Conservation (phyloP, 2,329 filamentous ascomycete species). For the Teratosphaeria viscida region DNA sequence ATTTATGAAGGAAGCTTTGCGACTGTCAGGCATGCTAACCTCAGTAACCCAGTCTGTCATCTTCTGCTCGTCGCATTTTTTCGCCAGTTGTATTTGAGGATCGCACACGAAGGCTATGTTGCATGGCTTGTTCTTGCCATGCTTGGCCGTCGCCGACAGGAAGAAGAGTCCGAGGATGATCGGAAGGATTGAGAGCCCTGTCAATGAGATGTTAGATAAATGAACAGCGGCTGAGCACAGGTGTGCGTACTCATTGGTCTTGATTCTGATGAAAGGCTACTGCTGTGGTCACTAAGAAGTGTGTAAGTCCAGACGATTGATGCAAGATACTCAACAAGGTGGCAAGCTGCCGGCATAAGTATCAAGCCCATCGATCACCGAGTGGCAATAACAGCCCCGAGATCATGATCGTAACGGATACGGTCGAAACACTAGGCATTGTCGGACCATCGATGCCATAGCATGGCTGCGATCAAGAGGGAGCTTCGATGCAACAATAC, state of each 20-base stretch:
- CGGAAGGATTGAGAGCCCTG: not conserved
- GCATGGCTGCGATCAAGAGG: too few species aligned
- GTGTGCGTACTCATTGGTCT: not conserved
- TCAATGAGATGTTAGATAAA: not conserved
- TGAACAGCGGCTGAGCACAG: not conserved
- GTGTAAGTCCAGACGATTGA: too few species aligned
- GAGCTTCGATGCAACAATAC: too few species aligned
- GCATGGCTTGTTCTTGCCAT: not conserved
- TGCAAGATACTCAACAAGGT: too few species aligned
- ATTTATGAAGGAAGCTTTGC: not conserved
- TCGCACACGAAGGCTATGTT: not conserved
- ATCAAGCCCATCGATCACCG: too few species aligned
- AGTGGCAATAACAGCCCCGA: too few species aligned
- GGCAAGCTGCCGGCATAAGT: too few species aligned
- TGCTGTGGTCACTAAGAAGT: too few species aligned
- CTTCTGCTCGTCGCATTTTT: not conserved
- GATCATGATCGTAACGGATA: too few species aligned
- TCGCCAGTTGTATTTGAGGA: not conserved
- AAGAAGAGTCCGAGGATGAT: not conserved
- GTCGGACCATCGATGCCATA: too few species aligned
- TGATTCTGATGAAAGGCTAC: too few species aligned
- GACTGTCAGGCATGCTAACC: not conserved
- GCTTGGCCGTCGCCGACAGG: not conserved
- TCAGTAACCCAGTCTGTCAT: not conserved
- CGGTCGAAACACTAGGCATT: too few species aligned